Evolutionary conservation across 140 eudicot species (phyloP), one percentile per base, ranked within the genome.

Genomic region (Ambrosia hybrid): DNA sequence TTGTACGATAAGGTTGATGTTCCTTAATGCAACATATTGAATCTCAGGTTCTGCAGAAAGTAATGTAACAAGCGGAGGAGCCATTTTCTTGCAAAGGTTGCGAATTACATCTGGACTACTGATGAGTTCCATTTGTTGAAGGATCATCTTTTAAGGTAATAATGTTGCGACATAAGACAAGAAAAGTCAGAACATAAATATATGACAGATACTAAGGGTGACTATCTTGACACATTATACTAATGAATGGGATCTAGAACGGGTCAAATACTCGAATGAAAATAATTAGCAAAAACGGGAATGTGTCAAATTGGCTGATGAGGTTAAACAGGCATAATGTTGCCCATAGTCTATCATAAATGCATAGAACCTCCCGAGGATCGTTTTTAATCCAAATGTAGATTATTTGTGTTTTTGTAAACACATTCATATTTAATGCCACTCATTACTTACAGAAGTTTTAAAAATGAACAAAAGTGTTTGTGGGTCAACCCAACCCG

Each of bases 21-120:
- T 94, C 72, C 96, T 79, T 60, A 94, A 75, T 37, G 99, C 99
- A 79, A 94, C 99, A 81, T 94, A 94, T 51, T 94, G 99, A 77
- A 94, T 94, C 83, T 94, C 99, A 21, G 99, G 96, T 83, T 95
- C 99, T 61, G 99, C 96, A 77, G 99, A 95, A 49, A 95, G 95
- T 76, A 95, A 83, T 49, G 99, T 95, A 65, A 95, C 99, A 75
- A 95, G 97, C 37, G 99, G 99, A 53, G 99, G 99, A 34, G 99
- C 99, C 99, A 95, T 95, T 85, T 95, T 95, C 86, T 95, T 95
- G 83, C 99, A 95, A 51, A 95, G 97, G 81, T 95, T 95, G 52
- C 99, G 89, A 73, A 95, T 96, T 65, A 95, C 97, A 79, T 95
- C 99, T 43, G 99, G 87, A 82, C 99, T 95, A 21, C 90, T 83